Percentiles rank a stretch among this genome's conserved stretches.
Evolutionary conservation across 148 eudicot genomes (phyloP).

Genomic region (Nyssa sinensis): DNA sequence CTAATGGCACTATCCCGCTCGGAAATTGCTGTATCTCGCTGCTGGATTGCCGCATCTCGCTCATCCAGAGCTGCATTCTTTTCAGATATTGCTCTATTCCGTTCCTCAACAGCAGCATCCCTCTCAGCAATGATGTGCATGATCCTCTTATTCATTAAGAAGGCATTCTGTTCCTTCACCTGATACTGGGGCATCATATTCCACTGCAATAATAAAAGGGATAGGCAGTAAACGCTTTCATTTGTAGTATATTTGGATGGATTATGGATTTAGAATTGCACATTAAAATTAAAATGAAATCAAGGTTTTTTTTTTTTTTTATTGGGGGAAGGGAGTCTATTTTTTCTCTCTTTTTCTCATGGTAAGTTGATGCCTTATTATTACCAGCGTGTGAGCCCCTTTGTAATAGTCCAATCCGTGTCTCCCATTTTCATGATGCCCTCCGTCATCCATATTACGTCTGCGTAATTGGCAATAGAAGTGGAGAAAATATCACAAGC

Average conservation of each 20-base stretch:
- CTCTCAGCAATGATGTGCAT: constrained; percentile 59
- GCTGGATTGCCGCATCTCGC: constrained; percentile 57
- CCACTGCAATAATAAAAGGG: constrained; percentile 44
- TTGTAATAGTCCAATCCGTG: constrained; percentile 43
- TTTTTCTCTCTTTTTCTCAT: too few relatives aligned
- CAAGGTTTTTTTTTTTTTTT: too few relatives aligned
- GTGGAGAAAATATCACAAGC: constrained; percentile 4
- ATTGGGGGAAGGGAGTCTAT: background rate
- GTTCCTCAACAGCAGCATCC: constrained; percentile 66
- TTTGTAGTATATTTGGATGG: background rate
- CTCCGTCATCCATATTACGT: constrained; percentile 51
- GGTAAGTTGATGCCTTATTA: background rate
- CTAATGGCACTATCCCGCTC: constrained; percentile 64
- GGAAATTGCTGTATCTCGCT: constrained; percentile 59
- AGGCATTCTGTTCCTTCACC: constrained; percentile 48
- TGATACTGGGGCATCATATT: constrained; percentile 56
- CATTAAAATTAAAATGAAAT: background rate
- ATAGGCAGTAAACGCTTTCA: background rate
- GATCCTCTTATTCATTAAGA: constrained; percentile 43
- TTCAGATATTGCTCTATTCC: constrained; percentile 54
- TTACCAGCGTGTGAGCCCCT: constrained; percentile 36
- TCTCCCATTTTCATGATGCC: constrained; percentile 47
- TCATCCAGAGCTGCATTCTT: constrained; percentile 54
- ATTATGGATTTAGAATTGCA: background rate
- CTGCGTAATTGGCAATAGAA: background rate